These are phyloP conservation scores for Trichoderma polysporum DNA, from an alignment of 2,329 filamentous ascomycete species.

Conservation along the genomic window DNA sequence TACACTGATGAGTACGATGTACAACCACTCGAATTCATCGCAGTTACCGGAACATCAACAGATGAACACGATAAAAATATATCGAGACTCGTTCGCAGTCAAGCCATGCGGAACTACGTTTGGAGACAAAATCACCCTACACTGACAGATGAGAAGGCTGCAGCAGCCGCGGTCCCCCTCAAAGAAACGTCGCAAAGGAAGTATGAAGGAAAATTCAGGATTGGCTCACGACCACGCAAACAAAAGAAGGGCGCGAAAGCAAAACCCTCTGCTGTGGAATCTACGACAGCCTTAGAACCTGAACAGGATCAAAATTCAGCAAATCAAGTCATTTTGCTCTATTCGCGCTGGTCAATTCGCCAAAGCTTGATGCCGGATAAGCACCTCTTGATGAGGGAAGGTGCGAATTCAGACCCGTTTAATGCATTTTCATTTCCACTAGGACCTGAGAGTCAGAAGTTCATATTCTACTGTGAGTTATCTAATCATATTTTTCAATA, in stretches of 20 bases:
- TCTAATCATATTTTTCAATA: neutral
- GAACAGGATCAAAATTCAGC: neutral
- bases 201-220: neutral
- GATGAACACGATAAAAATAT: neutral
- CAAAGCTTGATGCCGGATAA: conserved; percentile 3
- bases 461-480: neutral
- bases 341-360: neutral
- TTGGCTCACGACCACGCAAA: neutral
- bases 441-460: neutral
- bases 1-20: conserved; percentile 9
- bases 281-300: neutral
- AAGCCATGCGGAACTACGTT: conserved; percentile 7
- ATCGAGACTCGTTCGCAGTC: conserved; percentile 1
- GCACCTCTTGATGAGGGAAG: neutral
- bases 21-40: conserved; percentile 8
- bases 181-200: neutral
- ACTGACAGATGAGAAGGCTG: neutral
- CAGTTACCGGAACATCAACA: neutral
- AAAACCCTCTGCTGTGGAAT: neutral
- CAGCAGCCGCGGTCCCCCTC: neutral
- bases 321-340: neutral
- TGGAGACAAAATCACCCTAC: conserved; percentile 9
- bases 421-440: neutral
- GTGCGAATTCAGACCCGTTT: neutral
- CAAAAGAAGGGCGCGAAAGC: neutral